Evolutionary conservation across 2,329 filamentous ascomycete species (phyloP).

Genomic region (Apiospora arundinis): DNA sequence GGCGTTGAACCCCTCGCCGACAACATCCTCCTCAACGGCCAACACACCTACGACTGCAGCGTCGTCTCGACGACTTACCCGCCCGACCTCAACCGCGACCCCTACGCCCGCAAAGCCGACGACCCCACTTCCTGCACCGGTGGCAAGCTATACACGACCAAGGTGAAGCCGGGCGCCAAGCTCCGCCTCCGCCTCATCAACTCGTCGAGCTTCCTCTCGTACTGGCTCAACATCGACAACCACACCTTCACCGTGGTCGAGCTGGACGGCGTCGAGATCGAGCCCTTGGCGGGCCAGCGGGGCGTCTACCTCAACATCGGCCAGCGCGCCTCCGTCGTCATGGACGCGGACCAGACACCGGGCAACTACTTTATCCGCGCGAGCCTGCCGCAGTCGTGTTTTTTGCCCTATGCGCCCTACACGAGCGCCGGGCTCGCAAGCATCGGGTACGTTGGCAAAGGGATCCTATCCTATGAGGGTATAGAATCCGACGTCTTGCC

Average conservation of each 20-base stretch:
- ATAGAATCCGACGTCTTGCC: not conserved
- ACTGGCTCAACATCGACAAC: constrained; percentile 47
- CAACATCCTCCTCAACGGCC: constrained; percentile 49
- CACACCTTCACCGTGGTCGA: constrained; percentile 47
- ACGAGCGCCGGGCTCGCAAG: constrained; percentile 37
- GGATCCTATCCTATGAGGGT: constrained; percentile 40
- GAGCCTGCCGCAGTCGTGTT: constrained; percentile 41
- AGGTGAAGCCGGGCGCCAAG: constrained; percentile 36
- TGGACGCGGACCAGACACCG: constrained; percentile 39
- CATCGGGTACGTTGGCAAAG: constrained; percentile 37
- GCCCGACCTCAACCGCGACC: constrained; percentile 24
- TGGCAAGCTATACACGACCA: constrained; percentile 30
- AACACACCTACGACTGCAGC: constrained; percentile 43
- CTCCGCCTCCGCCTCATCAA: constrained; percentile 45
- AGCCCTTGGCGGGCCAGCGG: constrained; percentile 38
- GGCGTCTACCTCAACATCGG: constrained; percentile 42
- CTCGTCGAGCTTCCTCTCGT: constrained; percentile 45
- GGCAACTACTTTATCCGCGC: constrained; percentile 47
- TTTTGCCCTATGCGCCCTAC: constrained; percentile 43
- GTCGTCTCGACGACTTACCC: constrained; percentile 39
- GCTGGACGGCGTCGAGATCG: constrained; percentile 48
- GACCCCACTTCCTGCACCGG: constrained; percentile 41
- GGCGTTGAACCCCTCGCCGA: constrained; percentile 50
- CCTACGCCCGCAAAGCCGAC: constrained; percentile 33
- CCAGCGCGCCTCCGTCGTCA: constrained; percentile 46